phyloP scores from a whole-genome alignment of 2,329 filamentous ascomycete genomes.

The Botrytis byssoidea region DNA sequence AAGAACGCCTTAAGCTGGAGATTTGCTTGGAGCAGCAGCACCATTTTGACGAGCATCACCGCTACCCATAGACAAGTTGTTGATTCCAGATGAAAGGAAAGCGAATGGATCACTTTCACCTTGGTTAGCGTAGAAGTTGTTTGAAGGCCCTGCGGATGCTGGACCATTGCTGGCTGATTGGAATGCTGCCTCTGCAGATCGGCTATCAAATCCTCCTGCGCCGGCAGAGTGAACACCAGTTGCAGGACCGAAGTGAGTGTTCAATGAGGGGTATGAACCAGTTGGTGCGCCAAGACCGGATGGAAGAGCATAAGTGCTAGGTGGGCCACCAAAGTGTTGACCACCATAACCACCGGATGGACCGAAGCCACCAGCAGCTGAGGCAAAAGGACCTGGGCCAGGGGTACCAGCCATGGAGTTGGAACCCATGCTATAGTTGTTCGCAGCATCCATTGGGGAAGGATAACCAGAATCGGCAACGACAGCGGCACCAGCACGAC shows the following conservation, averaged over 20 bases:
- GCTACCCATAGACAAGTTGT: constrained; percentile 68
- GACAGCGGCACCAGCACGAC: constrained; percentile 87
- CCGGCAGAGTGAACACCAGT: constrained; percentile 79
- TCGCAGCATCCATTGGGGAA: constrained; percentile 82
- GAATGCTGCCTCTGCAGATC: constrained; percentile 91
- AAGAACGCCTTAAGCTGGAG: constrained; percentile 36
- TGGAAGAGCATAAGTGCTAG: constrained; percentile 85
- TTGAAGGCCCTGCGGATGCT: constrained; percentile 71
- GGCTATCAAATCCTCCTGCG: constrained; percentile 86
- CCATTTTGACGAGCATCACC: constrained; percentile 63
- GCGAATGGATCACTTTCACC: constrained; percentile 74
- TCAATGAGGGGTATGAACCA: constrained; percentile 77
- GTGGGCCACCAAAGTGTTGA: constrained; percentile 84
- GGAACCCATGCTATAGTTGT: constrained; percentile 81
- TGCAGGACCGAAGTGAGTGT: constrained; percentile 73
- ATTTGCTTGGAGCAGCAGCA: constrained; percentile 41
- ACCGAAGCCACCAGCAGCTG: constrained; percentile 65
- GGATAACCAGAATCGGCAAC: constrained; percentile 92
- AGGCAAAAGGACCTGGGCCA: constrained; percentile 73
- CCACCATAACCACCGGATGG: constrained; percentile 61
- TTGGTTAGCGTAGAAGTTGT: constrained; percentile 62
- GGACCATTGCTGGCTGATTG: constrained; percentile 81
- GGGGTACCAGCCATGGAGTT: constrained; percentile 83
- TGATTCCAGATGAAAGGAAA: constrained; percentile 73
- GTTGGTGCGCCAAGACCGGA: constrained; percentile 79